Evolutionary conservation across 768 basidiomycete species (phyloP).

Genomic region (Inosperma sp.): DNA sequence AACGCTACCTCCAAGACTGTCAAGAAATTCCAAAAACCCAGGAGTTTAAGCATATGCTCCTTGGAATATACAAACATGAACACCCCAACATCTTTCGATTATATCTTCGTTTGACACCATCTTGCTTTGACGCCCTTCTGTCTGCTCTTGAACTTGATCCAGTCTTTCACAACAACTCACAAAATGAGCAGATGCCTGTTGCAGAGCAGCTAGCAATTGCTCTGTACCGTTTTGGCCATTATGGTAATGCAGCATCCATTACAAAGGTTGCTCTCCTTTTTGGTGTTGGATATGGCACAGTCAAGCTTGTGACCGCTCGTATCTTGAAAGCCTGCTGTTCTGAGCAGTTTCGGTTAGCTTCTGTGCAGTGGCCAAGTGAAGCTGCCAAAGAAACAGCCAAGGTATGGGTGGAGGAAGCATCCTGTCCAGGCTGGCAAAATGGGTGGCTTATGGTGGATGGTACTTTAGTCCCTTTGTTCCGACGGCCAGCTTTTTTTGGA

Average conservation of each 20-base stretch:
- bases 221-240: slow-evolving; percentile 7
- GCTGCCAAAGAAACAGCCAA: slow-evolving; percentile 34
- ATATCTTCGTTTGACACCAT: slow-evolving; percentile 1
- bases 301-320: slow-evolving; percentile 20
- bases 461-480: slow-evolving; percentile 31
- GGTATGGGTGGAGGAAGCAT: slow-evolving; percentile 31
- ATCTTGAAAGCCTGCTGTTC: slow-evolving; percentile 26
- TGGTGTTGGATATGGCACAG: slow-evolving; percentile 33
- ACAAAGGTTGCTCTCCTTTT: slow-evolving; percentile 33
- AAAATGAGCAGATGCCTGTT: slow-evolving; percentile 8
- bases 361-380: slow-evolving; percentile 27
- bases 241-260: slow-evolving; percentile 25
- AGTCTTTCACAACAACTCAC: slow-evolving; percentile 8
- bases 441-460: slow-evolving; percentile 39
- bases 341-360: slow-evolving; percentile 19
- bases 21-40: slow-evolving; percentile 7
- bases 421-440: slow-evolving; percentile 32
- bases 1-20: too few relatives aligned
- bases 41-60: background rate
- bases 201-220: slow-evolving; percentile 6
- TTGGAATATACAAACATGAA: background rate
- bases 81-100: slow-evolving; percentile 7
- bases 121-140: slow-evolving; percentile 8
- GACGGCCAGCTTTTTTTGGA: slow-evolving; percentile 29
- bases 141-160: background rate